phyloP scores from a whole-genome alignment of 768 basidiomycete genomes.

The Boletus rex-veris region DNA sequence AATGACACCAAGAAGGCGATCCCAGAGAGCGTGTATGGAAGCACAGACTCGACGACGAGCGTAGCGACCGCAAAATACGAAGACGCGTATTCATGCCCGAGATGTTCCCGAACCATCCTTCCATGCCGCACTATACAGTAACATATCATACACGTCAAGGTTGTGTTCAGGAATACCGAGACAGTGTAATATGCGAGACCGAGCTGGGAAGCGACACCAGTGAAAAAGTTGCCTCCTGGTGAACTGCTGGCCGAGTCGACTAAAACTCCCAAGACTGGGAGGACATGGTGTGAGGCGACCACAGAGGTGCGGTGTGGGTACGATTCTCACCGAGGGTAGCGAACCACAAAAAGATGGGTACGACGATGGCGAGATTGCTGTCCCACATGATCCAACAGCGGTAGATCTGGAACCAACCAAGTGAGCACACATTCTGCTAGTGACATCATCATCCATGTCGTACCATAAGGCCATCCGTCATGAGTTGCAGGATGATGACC shows the following conservation, averaged over 20 bases:
- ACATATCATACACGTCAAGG: slow-evolving; percentile 23
- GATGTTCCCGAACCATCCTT: background rate
- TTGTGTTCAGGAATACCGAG: slow-evolving; percentile 16
- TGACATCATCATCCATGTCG: background rate
- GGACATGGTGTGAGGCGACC: background rate
- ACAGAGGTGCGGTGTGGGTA: background rate
- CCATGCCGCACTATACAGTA: slow-evolving; percentile 15
- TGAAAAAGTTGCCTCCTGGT: slow-evolving; percentile 18
- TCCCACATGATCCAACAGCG: slow-evolving; percentile 38
- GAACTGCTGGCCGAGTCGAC: slow-evolving; percentile 3
- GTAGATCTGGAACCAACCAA: slow-evolving; percentile 31
- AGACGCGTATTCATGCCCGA: slow-evolving; percentile 19
- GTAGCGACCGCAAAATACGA: slow-evolving; percentile 13
- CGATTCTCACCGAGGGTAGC: slow-evolving; percentile 16
- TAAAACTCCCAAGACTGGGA: slow-evolving; percentile 11
- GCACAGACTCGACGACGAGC: slow-evolving; percentile 21
- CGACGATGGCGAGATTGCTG: slow-evolving; percentile 1
- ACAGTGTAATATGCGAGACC: slow-evolving; percentile 16
- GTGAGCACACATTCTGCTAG: background rate
- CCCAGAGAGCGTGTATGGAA: slow-evolving; percentile 24
- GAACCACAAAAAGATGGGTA: slow-evolving; percentile 22
- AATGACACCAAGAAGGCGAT: slow-evolving; percentile 22
- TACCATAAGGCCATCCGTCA: slow-evolving; percentile 33
- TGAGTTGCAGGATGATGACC: slow-evolving; percentile 29
- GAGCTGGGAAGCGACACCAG: slow-evolving; percentile 7